These are phyloP conservation scores for Ambrosiella beaveri DNA, from an alignment of 2,329 filamentous ascomycete genomes.

Conservation along the genomic window DNA sequence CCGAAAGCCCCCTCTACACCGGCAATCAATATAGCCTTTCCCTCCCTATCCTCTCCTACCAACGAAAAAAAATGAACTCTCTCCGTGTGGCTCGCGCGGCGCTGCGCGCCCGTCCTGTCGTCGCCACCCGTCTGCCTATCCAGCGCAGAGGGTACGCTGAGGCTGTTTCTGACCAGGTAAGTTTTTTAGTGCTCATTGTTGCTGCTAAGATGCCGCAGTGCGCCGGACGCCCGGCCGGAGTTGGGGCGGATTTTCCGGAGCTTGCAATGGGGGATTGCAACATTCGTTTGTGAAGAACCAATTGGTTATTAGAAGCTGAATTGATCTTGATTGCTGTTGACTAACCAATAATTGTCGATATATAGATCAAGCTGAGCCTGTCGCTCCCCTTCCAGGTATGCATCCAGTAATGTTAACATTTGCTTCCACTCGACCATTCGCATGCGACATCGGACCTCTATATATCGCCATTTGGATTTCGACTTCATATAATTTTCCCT, in stretches of 20 bases:
- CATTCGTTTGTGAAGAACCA: neutral
- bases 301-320: neutral
- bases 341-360: neutral
- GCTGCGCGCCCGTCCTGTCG: slow-evolving; percentile 61
- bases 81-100: slow-evolving; percentile 82
- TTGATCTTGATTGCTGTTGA: neutral
- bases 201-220: neutral
- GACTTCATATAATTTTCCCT: neutral
- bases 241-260: neutral
- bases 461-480: neutral
- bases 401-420: slow-evolving; percentile 10
- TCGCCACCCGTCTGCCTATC: slow-evolving; percentile 52
- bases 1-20: slow-evolving; percentile 3
- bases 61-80: slow-evolving; percentile 61
- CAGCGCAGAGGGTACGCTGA: slow-evolving; percentile 87
- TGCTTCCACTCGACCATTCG: slow-evolving; percentile 1
- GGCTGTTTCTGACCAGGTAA: slow-evolving; percentile 65
- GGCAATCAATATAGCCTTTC: neutral
- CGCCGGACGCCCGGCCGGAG: neutral
- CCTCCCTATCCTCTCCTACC: slow-evolving; percentile 14
- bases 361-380: slow-evolving; percentile 87
- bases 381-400: slow-evolving; percentile 96
- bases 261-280: neutral
- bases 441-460: neutral
- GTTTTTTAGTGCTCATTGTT: slow-evolving; percentile 15